Base-by-base conservation (phyloP, 169 alveolate species). In the Plasmodium malariae region DNA sequence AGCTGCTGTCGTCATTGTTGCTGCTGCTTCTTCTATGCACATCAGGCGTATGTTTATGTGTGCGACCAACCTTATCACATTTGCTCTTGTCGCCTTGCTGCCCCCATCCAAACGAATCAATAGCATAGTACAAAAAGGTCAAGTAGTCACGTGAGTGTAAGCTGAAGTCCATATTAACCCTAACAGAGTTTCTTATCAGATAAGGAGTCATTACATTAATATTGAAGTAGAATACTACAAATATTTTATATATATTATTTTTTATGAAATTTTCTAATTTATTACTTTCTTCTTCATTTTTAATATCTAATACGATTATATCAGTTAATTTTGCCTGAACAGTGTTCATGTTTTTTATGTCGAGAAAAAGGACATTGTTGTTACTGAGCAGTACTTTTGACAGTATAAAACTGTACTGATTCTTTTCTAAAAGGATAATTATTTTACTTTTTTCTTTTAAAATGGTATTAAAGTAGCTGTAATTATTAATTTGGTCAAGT, bases 101-200 rank as follows among this genome's bases (percentile, higher is more conserved):
- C n/a, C n/a, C n/a, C n/a, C n/a, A n/a, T n/a, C n/a, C n/a, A 28
- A 14, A 3, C n/a, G 59, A 62, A n/a, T 37, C 49, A 19, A 55
- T 28, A 11, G 51, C 43, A 54, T 40, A 78, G 5, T 48, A 19
- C 5, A 78, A n/a, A 30, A 26, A 78, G n/a, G 28, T 49, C n/a
- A 78, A 36, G 48, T 62, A 78, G 5, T 60, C 76, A 49, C 17
- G n/a, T n/a, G 69, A 63, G 7, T 45, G 6, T 3, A 48, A 55
- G n/a, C 70, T 30, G 7, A 78, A 78, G n/a, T 78, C 89, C 6
- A 78, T 30, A 51, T 62, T 78, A 14, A 78, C n/a, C 24, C n/a
- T 30, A 11, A 78, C 5, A 0, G 69, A 49, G n/a, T 17, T 78
- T 14, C 40, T 49, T n/a, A 45, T n/a, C 19, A 78, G 36, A 1